Evolutionary conservation across 169 alveolate species (phyloP).

Genomic region (Neospora caninum): DNA sequence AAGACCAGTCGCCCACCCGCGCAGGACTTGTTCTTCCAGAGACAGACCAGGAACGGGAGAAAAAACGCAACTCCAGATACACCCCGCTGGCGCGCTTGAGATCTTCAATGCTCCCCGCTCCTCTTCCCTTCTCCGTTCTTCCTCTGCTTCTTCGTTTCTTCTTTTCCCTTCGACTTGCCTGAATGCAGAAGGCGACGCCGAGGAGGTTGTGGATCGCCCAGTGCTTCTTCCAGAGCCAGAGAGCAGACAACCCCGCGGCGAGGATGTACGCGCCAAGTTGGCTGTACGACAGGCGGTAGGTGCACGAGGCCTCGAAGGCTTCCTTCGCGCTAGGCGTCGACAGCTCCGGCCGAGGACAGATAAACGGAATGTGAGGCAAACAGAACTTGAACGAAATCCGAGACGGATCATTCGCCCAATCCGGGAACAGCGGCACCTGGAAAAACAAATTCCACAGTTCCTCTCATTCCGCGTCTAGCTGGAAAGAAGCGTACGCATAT

Average conservation of each 20-base stretch:
- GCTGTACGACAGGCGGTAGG: not conserved
- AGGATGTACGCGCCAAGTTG: constrained; percentile 41
- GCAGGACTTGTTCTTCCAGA: too few species aligned
- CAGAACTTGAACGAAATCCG: not conserved
- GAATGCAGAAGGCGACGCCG: constrained; percentile 88
- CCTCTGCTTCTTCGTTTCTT: not conserved
- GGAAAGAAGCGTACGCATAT: not conserved
- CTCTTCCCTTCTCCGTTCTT: not conserved
- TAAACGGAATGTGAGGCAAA: constrained; percentile 13
- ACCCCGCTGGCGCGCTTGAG: too few species aligned
- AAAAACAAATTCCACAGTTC: not conserved
- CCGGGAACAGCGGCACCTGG: constrained; percentile 2
- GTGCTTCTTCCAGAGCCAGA: constrained; percentile 82
- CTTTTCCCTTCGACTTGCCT: constrained; percentile 11
- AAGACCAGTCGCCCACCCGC: too few species aligned
- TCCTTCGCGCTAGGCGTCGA: not conserved
- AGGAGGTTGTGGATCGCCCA: constrained; percentile 89
- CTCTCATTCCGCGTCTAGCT: not conserved
- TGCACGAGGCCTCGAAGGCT: not conserved
- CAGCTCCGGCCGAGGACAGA: not conserved
- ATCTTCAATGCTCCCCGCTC: too few species aligned
- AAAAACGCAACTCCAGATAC: too few species aligned
- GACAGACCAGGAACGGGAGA: too few species aligned
- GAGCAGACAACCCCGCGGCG: constrained; percentile 67
- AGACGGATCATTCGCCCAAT: not conserved